A percentile compares a stretch with the other conserved stretches of the same genome.
Evolutionary conservation across 768 basidiomycete genomes (phyloP).

Genomic region (Lactarius sanguifluus): DNA sequence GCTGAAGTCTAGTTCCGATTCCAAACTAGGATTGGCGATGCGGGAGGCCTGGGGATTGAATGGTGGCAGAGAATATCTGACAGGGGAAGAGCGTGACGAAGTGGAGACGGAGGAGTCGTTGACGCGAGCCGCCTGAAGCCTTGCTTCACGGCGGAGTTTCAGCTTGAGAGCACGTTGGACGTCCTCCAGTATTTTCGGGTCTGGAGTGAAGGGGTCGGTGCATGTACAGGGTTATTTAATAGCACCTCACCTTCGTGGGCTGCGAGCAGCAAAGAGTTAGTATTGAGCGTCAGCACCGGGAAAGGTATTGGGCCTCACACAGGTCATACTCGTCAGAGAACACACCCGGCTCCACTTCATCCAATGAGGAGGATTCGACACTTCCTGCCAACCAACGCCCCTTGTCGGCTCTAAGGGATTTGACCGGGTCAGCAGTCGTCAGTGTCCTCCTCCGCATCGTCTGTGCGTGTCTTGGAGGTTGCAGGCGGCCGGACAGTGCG

Average conservation of each 20-base stretch:
- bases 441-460: conserved; percentile 27
- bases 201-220: conserved; percentile 39
- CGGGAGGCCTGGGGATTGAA: conserved; percentile 35
- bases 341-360: conserved; percentile 28
- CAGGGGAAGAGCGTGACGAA: conserved; percentile 31
- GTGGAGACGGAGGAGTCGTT: conserved; percentile 31
- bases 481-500: conserved; percentile 12
- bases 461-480: conserved; percentile 21
- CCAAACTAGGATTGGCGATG: conserved; percentile 29
- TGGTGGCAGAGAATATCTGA: conserved; percentile 33
- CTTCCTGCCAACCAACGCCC: conserved; percentile 13
- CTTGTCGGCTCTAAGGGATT: conserved; percentile 22
- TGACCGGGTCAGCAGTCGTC: conserved; percentile 20
- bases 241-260: conserved; percentile 70
- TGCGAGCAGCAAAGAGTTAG: conserved; percentile 35
- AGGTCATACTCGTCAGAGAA: conserved; percentile 81
- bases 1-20: conserved; percentile 66
- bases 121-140: conserved; percentile 39
- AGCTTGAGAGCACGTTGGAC: conserved; percentile 73
- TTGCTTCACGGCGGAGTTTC: conserved; percentile 74
- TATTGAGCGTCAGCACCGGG: neutral
- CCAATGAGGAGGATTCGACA: conserved; percentile 24
- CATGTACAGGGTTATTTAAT: conserved; percentile 10
- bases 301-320: conserved; percentile 47
- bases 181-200: conserved; percentile 78